Conservation (phyloP, 163 green algal genomes). For the Prototheca stagnorum region DNA sequence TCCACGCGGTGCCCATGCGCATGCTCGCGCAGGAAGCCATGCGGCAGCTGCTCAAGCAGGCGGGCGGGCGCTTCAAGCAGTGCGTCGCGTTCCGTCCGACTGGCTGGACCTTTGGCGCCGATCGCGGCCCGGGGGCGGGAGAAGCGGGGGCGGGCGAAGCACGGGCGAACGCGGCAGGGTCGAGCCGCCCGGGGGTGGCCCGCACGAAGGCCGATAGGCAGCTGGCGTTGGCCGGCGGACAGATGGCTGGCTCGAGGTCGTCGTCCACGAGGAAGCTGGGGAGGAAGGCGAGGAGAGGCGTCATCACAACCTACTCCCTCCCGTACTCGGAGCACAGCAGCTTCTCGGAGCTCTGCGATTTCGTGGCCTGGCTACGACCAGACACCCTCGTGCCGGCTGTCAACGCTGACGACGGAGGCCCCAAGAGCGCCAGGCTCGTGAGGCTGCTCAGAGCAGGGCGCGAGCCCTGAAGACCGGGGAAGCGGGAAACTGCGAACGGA, state of each 20-base stretch:
- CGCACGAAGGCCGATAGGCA: too few relatives aligned
- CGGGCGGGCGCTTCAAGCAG: conserved; percentile 35
- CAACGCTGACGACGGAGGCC: conserved; percentile 9
- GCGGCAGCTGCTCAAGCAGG: conserved; percentile 20
- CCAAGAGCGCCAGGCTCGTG: conserved; percentile 2
- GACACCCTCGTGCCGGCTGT: conserved; percentile 7
- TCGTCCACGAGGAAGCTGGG: neutral
- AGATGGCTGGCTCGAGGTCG: neutral
- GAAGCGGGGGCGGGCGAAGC: too few relatives aligned
- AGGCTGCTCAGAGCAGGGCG: neutral
- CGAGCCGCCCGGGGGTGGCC: too few relatives aligned
- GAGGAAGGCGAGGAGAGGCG: conserved; percentile 24
- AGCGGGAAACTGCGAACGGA: too few relatives aligned
- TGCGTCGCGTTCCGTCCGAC: conserved; percentile 70
- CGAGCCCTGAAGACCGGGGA: too few relatives aligned
- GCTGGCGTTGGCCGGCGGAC: neutral
- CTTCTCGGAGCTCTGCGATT: conserved; percentile 71
- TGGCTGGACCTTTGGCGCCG: conserved; percentile 48
- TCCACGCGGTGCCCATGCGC: conserved; percentile 41
- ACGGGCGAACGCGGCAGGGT: too few relatives aligned
- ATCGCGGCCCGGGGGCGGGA: neutral
- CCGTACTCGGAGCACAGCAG: conserved; percentile 85
- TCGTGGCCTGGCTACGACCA: conserved; percentile 52
- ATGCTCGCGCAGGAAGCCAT: conserved; percentile 29
- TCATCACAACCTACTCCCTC: conserved; percentile 58